Base-by-base conservation (phyloP, 2,329 filamentous ascomycete genomes). In the Clonostachys sp. region DNA sequence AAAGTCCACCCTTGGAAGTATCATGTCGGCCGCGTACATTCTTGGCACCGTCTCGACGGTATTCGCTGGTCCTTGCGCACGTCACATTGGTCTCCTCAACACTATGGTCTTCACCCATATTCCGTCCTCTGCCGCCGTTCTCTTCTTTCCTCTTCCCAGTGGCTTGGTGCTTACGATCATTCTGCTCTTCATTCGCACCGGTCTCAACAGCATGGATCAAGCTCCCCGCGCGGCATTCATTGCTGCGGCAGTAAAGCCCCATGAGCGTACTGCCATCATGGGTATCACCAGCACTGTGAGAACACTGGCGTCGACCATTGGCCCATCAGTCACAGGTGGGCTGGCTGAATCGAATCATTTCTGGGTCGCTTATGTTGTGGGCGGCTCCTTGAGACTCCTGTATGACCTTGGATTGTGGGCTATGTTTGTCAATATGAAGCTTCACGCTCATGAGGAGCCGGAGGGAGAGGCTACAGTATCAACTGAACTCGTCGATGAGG, bases 151-250 rank as follows among this genome's bases (percentile, higher is more conserved):
- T 0, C 57, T 77, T 1, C 78, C 83, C 0, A 65, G 63, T 6
- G 67, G 64, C 3, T 64, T 84, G 2, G 70, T 70, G 38, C 57
- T 79, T 40, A 78, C 80, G 0, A 73, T 80, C 1, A 67, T 67
- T 0, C 66, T 87, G 0, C 65, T 87, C 2, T 70, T 84, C 24
- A 60, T 86, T 17, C 74, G 83, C 6, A 72, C 81, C 4, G 80
- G 80, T 0, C 66, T 87, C 41, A 86, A 86, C 56, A 82, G 77
- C 51, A 86, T 87, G 81, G 84, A 87, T 52, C 83, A 87, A 65
- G 83, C 80, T 0, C 84, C 84, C 0, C 72, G 84, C 3, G 70
- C 82, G 1, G 83, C 84, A 0, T 80, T 87, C 48, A 84, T 87
- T 44, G 81, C 83, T 1, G 82, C 82, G 0, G 80, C 85, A 1